These are phyloP conservation scores for Alternaria sp. DNA, from an alignment of 2,329 filamentous ascomycete species.

Conservation along the genomic window DNA sequence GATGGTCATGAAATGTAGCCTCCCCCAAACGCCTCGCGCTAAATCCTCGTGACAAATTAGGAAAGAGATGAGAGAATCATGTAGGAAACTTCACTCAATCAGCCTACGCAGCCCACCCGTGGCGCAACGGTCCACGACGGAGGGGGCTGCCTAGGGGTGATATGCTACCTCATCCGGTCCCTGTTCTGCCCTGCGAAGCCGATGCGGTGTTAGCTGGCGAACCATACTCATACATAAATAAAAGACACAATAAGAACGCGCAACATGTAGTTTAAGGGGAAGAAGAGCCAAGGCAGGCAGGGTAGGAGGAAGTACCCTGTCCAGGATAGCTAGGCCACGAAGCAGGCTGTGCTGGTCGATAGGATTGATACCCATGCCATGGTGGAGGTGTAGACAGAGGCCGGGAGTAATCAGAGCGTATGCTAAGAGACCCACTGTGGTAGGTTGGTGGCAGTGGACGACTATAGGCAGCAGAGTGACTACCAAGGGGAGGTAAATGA, in stretches of 20 bases:
- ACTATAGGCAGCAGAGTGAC: slow-evolving; percentile 25
- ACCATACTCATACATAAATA: slow-evolving; percentile 27
- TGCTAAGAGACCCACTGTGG: slow-evolving; percentile 25
- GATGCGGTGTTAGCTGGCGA: slow-evolving; percentile 33
- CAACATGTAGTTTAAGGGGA: slow-evolving; percentile 37
- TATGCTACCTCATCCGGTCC: slow-evolving; percentile 43
- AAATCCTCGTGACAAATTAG: slow-evolving; percentile 28
- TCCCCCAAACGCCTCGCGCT: slow-evolving; percentile 32
- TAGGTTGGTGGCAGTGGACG: slow-evolving; percentile 29
- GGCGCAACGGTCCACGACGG: neutral
- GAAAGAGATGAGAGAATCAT: slow-evolving; percentile 14
- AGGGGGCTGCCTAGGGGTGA: slow-evolving; percentile 9
- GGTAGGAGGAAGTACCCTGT: slow-evolving; percentile 39
- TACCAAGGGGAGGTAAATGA: slow-evolving; percentile 36
- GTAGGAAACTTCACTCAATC: slow-evolving; percentile 16
- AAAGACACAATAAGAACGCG: slow-evolving; percentile 22
- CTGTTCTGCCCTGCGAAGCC: slow-evolving; percentile 31
- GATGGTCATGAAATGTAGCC: slow-evolving; percentile 21
- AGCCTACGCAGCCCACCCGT: neutral
- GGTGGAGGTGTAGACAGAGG: slow-evolving; percentile 35
- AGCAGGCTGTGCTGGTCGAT: slow-evolving; percentile 36
- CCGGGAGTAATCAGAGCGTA: slow-evolving; percentile 32
- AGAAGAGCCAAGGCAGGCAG: slow-evolving; percentile 37
- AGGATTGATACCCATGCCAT: slow-evolving; percentile 26
- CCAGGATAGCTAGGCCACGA: slow-evolving; percentile 33